Evolutionary conservation across 305 asterid species (phyloP), one percentile per base, ranked within the genome.

Genomic region (Fraxinus ornus): DNA sequence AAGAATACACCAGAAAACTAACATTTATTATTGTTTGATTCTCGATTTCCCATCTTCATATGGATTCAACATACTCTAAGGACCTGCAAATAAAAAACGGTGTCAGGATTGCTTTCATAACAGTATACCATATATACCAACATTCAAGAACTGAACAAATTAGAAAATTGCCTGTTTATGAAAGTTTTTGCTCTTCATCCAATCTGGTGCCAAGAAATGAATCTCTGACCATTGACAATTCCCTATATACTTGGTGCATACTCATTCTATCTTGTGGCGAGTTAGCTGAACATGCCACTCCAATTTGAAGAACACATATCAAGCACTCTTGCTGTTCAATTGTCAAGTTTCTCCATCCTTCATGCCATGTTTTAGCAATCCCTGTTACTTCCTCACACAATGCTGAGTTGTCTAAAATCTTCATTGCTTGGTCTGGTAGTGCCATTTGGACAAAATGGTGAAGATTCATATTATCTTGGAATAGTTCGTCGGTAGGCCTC

Each of bases 241-340:
- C 83, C 9, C 52, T 80, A 64, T 84, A 55, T 7, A 82, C 88
- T 81, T 88, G 89, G 77, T 37, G 71, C 86, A 81, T 81, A 52
- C 83, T 79, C 86, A 84, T 83, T 81, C 86, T 83, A 4, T 83
- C 82, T 77, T 9, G 70, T 70, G 89, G 88, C 13, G 84, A 84
- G 68, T 75, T 86, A 13, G 85, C 83, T 26, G 89, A 88, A 78
- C 91, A 85, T 76, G 85, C 62, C 37, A 88, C 86, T 84, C 88
- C 88, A 24, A 85, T 81, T 24, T 79, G 83, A 12, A 86, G 85
- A 22, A 83, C 10, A 66, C 49, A 49, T 30, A 70, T 82, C 83
- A 88, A 79, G 41, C 80, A 82, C 5, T 62, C 73, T 7, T 49
- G 80, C 47, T 76, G 79, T 74, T 83, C 86, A 7, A 24, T 64